Conservation (phyloP, 805 yeast species). For the Hanseniaspora thailandica region DNA sequence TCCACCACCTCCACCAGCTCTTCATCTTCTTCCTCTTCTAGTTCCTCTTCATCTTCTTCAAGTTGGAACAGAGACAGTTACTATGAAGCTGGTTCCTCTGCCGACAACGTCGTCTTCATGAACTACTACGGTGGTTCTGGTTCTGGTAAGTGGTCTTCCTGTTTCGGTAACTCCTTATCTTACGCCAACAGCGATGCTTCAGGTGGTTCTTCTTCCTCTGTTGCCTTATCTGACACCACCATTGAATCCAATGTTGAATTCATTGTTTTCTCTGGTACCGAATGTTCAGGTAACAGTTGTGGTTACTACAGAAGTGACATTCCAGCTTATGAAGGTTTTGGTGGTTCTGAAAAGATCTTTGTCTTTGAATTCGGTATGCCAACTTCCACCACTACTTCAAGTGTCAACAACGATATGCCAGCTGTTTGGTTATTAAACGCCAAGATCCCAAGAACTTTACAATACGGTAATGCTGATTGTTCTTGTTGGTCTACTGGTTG, state of each 20-base stretch:
- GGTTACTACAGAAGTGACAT: constrained; percentile 76
- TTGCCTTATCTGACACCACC: constrained; percentile 56
- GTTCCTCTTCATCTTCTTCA: constrained; percentile 30
- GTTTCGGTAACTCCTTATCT: constrained; percentile 88
- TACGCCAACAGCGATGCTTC: constrained; percentile 70
- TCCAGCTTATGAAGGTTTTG: constrained; percentile 92
- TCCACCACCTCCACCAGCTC: constrained; percentile 24
- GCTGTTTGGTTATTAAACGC: constrained; percentile 95
- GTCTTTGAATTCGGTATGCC: constrained; percentile 95
- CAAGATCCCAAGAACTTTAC: constrained; percentile 89
- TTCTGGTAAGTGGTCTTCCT: constrained; percentile 77
- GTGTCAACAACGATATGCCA: constrained; percentile 80
- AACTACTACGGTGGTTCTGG: constrained; percentile 83
- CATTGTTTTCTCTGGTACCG: constrained; percentile 64
- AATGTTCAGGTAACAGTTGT: constrained; percentile 45
- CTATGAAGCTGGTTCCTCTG: constrained; percentile 60
- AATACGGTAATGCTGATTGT: constrained; percentile 75
- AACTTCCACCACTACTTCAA: constrained; percentile 33
- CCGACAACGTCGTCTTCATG: constrained; percentile 60
- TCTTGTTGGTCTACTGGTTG: constrained; percentile 97
- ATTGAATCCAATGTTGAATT: constrained; percentile 66
- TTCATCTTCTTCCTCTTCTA: constrained; percentile 24
- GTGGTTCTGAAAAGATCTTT: constrained; percentile 73
- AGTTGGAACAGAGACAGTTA: constrained; percentile 68
- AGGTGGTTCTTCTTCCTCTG: constrained; percentile 57